Conservation (phyloP, 495 filamentous ascomycete genomes). For the Collariella sp. region DNA sequence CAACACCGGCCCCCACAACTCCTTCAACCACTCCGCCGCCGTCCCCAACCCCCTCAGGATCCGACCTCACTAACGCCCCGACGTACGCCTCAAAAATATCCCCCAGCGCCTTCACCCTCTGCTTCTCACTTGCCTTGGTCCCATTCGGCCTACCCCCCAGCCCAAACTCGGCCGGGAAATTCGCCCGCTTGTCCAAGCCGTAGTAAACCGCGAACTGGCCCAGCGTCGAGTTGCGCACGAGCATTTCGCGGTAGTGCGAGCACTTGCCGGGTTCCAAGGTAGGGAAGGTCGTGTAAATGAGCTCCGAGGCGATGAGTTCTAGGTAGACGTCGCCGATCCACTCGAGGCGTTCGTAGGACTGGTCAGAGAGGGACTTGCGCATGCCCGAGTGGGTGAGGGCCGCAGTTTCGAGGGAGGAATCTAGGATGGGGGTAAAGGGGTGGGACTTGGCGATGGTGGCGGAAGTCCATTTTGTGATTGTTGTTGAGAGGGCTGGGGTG, state of each 20-base stretch:
- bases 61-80: slow-evolving; percentile 62
- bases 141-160: slow-evolving; percentile 27
- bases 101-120: slow-evolving; percentile 58
- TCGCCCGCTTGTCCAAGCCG: slow-evolving; percentile 53
- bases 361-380: slow-evolving; percentile 24
- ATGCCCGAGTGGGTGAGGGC: slow-evolving; percentile 61
- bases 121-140: slow-evolving; percentile 37
- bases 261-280: slow-evolving; percentile 49
- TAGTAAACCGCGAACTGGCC: slow-evolving; percentile 56
- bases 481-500: slow-evolving; percentile 5
- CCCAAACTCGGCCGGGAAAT: slow-evolving; percentile 40
- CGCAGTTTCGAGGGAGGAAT: slow-evolving; percentile 48
- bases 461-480: slow-evolving; percentile 34
- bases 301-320: slow-evolving; percentile 55
- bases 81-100: slow-evolving; percentile 89
- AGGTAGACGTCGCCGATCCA: slow-evolving; percentile 70
- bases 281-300: slow-evolving; percentile 57
- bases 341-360: slow-evolving; percentile 61
- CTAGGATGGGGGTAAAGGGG: slow-evolving; percentile 51
- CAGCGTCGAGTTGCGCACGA: slow-evolving; percentile 72
- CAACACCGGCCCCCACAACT: slow-evolving; percentile 52
- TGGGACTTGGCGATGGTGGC: slow-evolving; percentile 30
- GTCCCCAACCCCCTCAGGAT: slow-evolving; percentile 51
- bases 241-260: slow-evolving; percentile 56
- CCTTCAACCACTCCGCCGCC: slow-evolving; percentile 58